Evolutionary conservation across 306 rosid species (phyloP), one percentile per base, ranked within the genome.

Genomic region (Macrotyloma uniflorum): DNA sequence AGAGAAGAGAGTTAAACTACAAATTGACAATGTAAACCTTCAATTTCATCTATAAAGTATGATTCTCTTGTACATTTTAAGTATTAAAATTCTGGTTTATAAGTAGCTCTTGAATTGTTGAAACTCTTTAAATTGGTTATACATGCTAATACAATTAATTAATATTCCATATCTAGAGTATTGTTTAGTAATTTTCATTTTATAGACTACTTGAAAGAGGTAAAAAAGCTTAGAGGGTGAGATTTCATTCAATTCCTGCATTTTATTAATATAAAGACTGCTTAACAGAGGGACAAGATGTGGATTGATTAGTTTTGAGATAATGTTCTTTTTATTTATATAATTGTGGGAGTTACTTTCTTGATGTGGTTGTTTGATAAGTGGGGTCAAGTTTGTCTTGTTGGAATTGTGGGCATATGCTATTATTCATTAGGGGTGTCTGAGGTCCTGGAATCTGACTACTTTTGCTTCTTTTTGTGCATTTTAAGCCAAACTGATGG

Each of bases 311-410:
- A 43, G 80, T 57, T 43, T 49, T 64, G 61, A 58, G 65, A 79
- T 10, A 32, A 11, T 22, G 40, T 45, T 66, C 2, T 36, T 20
- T 51, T 51, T 8, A 6, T 77, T 24, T 38, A 36, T 35, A 35
- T 33, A 72, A 71, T 23, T 51, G 72, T 57, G 72, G 59, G 78
- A 24, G 82, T 84, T 82, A 50, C 67, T 72, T 83, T 75, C 36
- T 14, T 24, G 50, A 28, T 18, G 86, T 63, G 72, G 57, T 70
- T 78, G 88, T 82, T 67, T 76, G 87, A 75, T 90, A 38, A 93
- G 97, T 87, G 91, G 91, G 89, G 78, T 72, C 68, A 67, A 73
- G 50, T 83, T 83, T 91, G 96, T 94, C 93, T 87, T 82, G 89
- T 82, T 85, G 84, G 84, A 67, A 82, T 82, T 84, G 85, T 73